phyloP scores from a whole-genome alignment of 2,329 filamentous ascomycete species.

The Neoascochyta sp. region DNA sequence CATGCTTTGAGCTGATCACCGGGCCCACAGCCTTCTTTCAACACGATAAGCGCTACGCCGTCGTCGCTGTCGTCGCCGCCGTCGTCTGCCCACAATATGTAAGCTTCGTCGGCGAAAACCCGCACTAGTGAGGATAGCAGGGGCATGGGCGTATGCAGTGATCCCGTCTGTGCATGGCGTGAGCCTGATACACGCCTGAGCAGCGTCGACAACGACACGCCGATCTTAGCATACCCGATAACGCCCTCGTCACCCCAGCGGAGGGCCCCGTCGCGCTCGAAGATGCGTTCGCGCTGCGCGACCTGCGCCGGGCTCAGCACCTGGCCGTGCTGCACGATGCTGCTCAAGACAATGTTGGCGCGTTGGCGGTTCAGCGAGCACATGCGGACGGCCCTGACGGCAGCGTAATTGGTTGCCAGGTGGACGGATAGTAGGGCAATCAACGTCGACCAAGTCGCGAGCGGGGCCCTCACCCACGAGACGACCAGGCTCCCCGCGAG shows the following conservation, averaged over 20 bases:
- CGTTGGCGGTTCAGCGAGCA: conserved; percentile 80
- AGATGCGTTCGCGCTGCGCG: conserved; percentile 56
- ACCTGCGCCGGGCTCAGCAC: conserved; percentile 65
- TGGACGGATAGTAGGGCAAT: conserved; percentile 70
- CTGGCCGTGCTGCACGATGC: conserved; percentile 35
- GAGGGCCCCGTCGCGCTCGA: conserved; percentile 64
- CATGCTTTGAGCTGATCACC: conserved; percentile 57
- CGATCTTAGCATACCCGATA: conserved; percentile 55
- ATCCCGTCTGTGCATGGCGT: conserved; percentile 24
- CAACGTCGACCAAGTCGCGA: conserved; percentile 71
- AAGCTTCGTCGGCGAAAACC: conserved; percentile 52
- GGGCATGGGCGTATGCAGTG: conserved; percentile 26
- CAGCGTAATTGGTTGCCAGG: conserved; percentile 79
- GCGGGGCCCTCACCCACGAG: conserved; percentile 65
- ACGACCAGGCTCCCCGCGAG: conserved; percentile 79
- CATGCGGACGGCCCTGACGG: conserved; percentile 81
- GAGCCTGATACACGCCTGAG: conserved; percentile 26
- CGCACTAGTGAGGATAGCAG: conserved; percentile 49
- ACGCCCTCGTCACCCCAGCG: conserved; percentile 46
- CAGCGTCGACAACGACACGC: conserved; percentile 44
- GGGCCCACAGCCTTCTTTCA: conserved; percentile 57
- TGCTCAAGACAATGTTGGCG: conserved; percentile 70
- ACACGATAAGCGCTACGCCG: conserved; percentile 53
- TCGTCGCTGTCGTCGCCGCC: conserved; percentile 38
- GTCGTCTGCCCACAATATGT: conserved; percentile 66